Evolutionary conservation across 495 filamentous ascomycete species (phyloP).

Genomic region (Aspergillus haitiensis): DNA sequence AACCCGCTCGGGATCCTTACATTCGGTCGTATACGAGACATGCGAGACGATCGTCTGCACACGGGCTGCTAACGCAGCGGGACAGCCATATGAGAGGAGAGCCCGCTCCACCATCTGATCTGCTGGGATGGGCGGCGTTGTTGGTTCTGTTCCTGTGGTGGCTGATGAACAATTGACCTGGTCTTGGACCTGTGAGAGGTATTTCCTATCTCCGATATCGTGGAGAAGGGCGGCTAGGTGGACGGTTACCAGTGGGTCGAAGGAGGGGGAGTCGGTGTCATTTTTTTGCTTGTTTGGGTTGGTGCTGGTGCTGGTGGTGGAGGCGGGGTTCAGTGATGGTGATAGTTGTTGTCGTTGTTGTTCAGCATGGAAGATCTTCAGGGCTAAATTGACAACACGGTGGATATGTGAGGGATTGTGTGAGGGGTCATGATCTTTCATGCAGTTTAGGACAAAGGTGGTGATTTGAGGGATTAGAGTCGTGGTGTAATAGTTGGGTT

Average conservation of each 20-base stretch:
- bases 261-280: conserved; percentile 8
- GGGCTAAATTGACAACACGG: conserved; percentile 73
- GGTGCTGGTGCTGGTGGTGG: conserved; percentile 8
- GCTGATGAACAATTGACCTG: neutral
- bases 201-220: conserved; percentile 87
- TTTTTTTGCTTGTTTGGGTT: conserved; percentile 16
- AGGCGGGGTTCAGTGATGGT: neutral
- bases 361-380: conserved; percentile 54
- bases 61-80: conserved; percentile 53
- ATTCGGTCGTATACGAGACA: conserved; percentile 78
- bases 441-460: conserved; percentile 65
- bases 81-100: conserved; percentile 57
- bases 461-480: conserved; percentile 44
- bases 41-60: conserved; percentile 69
- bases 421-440: conserved; percentile 78
- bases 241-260: conserved; percentile 55
- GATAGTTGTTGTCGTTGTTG: conserved; percentile 13
- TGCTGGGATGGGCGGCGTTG: conserved; percentile 37
- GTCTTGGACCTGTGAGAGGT: conserved; percentile 40
- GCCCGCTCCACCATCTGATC: conserved; percentile 56
- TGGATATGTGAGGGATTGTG: conserved; percentile 84
- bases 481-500: neutral
- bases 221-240: conserved; percentile 77
- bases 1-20: conserved; percentile 55
- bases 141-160: neutral